A percentile compares a stretch with the other conserved stretches of the same genome.
These are phyloP conservation scores for Aspergillus sp. DNA, from an alignment of 2,329 filamentous ascomycete species.

Conservation along the genomic window DNA sequence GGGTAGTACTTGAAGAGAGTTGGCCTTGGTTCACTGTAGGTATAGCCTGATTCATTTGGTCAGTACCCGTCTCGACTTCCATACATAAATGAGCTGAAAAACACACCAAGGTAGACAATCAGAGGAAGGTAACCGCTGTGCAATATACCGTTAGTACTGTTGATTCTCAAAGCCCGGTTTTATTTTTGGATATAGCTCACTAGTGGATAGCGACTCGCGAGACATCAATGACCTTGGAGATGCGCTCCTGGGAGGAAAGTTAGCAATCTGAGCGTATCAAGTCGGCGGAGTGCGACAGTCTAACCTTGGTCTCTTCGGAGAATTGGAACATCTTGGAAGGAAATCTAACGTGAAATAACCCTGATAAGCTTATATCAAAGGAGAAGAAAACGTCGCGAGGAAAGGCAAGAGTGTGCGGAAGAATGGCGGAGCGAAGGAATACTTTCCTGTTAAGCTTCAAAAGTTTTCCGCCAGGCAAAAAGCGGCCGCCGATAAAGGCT, in stretches of 20 bases:
- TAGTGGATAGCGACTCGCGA: slow-evolving; percentile 93
- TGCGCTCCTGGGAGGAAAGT: slow-evolving; percentile 67
- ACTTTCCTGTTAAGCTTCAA: slow-evolving; percentile 15
- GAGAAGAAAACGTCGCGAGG: slow-evolving; percentile 3
- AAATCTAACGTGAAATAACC: not conserved
- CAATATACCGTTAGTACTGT: slow-evolving; percentile 13
- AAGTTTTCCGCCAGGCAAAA: slow-evolving; percentile 25
- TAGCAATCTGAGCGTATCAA: slow-evolving; percentile 5
- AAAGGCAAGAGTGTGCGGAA: slow-evolving; percentile 4
- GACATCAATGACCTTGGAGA: slow-evolving; percentile 91
- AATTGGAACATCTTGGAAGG: slow-evolving; percentile 52
- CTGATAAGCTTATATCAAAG: not conserved
- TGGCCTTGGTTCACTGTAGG: slow-evolving; percentile 84
- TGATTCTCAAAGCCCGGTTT: not conserved
- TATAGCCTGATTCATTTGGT: slow-evolving; percentile 61
- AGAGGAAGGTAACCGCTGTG: slow-evolving; percentile 86
- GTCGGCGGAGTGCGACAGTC: slow-evolving; percentile 6
- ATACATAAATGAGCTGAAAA: not conserved
- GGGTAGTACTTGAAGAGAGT: slow-evolving; percentile 60
- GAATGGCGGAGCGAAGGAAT: slow-evolving; percentile 11
- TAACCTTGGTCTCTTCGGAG: slow-evolving; percentile 95
- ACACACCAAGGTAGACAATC: slow-evolving; percentile 88
- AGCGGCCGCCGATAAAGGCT: slow-evolving; percentile 11
- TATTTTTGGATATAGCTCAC: slow-evolving; percentile 46
- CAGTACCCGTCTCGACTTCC: slow-evolving; percentile 8